Conservation (phyloP, 2,329 filamentous ascomycete genomes). For the Gliomastix tumulicola region DNA sequence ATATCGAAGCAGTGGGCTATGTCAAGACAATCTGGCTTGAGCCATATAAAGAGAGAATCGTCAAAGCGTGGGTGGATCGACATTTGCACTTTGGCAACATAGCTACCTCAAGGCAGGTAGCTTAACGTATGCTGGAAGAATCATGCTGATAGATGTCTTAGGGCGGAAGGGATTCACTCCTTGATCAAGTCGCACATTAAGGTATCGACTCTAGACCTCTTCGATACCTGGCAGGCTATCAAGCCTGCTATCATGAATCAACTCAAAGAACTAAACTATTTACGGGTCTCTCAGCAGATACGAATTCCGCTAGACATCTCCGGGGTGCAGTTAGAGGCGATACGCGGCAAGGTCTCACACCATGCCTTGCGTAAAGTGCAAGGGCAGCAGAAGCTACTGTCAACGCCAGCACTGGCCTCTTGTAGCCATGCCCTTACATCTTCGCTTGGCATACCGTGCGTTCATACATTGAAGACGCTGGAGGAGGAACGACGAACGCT, state of each 20-base stretch:
- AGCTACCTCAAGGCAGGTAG: constrained; percentile 6
- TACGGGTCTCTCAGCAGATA: constrained; percentile 8
- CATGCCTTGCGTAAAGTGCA: constrained; percentile 8
- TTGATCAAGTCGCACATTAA: constrained; percentile 10
- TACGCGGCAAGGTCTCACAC: constrained; percentile 9
- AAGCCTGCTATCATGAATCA: constrained; percentile 9
- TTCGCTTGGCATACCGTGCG: constrained; percentile 7
- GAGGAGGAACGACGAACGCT: constrained; percentile 1
- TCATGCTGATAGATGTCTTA: neutral
- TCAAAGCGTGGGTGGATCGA: constrained; percentile 11
- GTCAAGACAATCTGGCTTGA: constrained; percentile 10
- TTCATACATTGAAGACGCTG: constrained; percentile 6
- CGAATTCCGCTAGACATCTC: constrained; percentile 7
- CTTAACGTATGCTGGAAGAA: neutral
- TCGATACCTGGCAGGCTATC: constrained; percentile 9
- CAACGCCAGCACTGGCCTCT: constrained; percentile 1
- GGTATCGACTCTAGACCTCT: constrained; percentile 8
- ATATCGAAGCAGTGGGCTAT: constrained; percentile 10
- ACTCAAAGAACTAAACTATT: constrained; percentile 8
- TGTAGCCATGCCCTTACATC: constrained; percentile 8
- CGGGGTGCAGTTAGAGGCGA: constrained; percentile 5
- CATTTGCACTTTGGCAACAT: constrained; percentile 10
- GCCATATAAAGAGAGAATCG: constrained; percentile 12
- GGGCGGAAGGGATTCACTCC: constrained; percentile 8
- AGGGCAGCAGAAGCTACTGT: constrained; percentile 7